Base-by-base conservation (phyloP, 805 yeast genomes). In the Pichia cabralensis region DNA sequence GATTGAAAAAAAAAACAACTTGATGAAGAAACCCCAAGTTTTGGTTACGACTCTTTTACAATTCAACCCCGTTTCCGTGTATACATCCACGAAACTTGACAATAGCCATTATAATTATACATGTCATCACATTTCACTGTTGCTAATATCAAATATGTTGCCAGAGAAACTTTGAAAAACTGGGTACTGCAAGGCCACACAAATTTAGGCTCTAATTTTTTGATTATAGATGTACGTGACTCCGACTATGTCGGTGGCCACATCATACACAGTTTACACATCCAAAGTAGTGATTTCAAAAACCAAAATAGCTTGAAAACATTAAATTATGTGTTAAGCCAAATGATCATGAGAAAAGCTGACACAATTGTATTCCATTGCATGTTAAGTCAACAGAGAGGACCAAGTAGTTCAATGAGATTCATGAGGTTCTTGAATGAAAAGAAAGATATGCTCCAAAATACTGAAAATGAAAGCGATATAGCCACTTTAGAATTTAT, bases 331-430 rank as follows among this genome's bases (percentile, higher is more conserved):
- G 62, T 69, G 26, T 46, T 58, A 15, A 45, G 50, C n/a, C 43
- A 56, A 27, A 50, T 67, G 22, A 8, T 27, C 7, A 10, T 18
- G 8, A 50, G 56, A 9, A 53, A 49, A n/a, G 38, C 46, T 2
- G 42, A 55, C 4, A 74, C 70, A 35, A 71, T 85, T 0, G 80
- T 92, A 0, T 92, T 89, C 60, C 96, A 92, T 54, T 89, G 98
- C 56, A 86, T 88, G 20, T 64, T 82, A 21, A 79, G 94, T 3
- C 97, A 92, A 56, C 94, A 80, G 40, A 64, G 98, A 34, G 97
- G 97, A 0, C 97, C 97, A 0, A 64, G 82, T 4, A 71, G 95
- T 4, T 86, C 96, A 0, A 59, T 76, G 56, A 64, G 62, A 46
- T 80, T 80, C 47, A 49, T 66, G 42, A 56, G 78, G 36, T 63